Conservation (phyloP, 2,329 filamentous ascomycete genomes). For the Colletotrichum sublineola region DNA sequence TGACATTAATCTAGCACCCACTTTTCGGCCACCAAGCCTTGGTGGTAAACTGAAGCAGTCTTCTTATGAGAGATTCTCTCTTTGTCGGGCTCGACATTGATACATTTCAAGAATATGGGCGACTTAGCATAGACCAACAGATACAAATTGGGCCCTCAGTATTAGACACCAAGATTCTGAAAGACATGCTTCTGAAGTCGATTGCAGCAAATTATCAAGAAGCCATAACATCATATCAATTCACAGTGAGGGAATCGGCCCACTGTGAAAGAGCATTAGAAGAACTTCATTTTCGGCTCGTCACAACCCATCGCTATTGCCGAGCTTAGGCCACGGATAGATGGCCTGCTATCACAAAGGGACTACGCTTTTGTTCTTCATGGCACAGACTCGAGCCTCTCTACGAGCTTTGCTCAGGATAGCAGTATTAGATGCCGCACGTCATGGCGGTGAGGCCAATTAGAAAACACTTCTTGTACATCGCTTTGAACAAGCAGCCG, state of each 20-base stretch:
- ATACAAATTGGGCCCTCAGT: constrained; percentile 31
- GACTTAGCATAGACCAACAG: constrained; percentile 30
- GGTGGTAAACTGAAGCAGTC: constrained; percentile 16
- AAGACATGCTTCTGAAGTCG: neutral
- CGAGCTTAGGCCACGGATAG: constrained; percentile 25
- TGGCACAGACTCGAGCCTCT: neutral
- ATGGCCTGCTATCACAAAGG: constrained; percentile 13
- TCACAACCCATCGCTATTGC: constrained; percentile 33
- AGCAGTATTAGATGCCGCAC: constrained; percentile 30
- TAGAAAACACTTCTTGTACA: neutral
- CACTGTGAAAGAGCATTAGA: constrained; percentile 40
- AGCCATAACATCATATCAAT: constrained; percentile 35
- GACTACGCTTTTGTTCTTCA: constrained; percentile 30
- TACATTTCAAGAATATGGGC: constrained; percentile 38
- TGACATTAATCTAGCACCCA: constrained; percentile 6
- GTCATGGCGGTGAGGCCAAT: neutral
- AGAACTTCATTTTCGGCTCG: constrained; percentile 27
- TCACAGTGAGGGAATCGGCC: constrained; percentile 13
- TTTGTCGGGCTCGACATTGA: constrained; percentile 40
- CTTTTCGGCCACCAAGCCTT: neutral
- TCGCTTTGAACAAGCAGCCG: too few relatives aligned
- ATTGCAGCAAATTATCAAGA: neutral
- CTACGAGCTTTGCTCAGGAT: constrained; percentile 43
- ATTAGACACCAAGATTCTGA: constrained; percentile 30
- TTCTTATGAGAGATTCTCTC: constrained; percentile 29